Base-by-base conservation (phyloP, 2,329 filamentous ascomycete genomes). In the Plenodomus tracheiphilus region DNA sequence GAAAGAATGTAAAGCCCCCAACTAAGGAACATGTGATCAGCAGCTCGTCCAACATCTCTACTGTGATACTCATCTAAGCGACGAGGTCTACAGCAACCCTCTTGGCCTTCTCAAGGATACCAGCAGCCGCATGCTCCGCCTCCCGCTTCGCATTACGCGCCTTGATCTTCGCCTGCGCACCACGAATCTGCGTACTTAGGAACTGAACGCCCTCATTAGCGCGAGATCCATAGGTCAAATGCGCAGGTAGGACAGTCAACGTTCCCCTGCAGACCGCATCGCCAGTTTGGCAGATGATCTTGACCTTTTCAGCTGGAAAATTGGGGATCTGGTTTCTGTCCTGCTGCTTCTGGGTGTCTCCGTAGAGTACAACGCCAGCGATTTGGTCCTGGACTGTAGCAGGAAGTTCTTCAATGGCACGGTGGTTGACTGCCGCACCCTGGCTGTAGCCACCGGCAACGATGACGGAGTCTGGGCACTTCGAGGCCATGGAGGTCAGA, bases 241-340 rank as follows among this genome's bases (percentile, higher is more conserved):
- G 68, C 5, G 65, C 52, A 11, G 68, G 60, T 37, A 61, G 35
- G 13, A 72, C 59, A 0, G 52, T 68, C 18, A 74, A 59, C 0
- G 76, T 76, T 28, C 79, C 77, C 3, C 64, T 45, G 49, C 81
- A 84, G 5, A 84, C 80, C 9, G 76, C 67, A 54, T 84, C 81
- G 0, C 77, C 80, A 3, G 54, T 39, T 22, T 78, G 74, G 50
- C 81, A 83, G 32, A 78, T 75, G 17, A 79, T 77, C 57, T 78
- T 73, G 3, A 74, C 71, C 56, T 80, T 75, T 1, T 66, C 67
- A 40, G 67, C 57, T n/a, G 72, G 70, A 55, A 75, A 77, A 21
- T 64, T 58, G 5, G 69, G 54, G n/a, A 78, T 68, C 53, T 75
- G 71, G 25, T 68, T 64, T 9, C 73, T 70, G 39, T 74, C 65